These are phyloP conservation scores for Suhomyces tanzawaensis DNA, from an alignment of 805 yeast species.

Conservation along the genomic window DNA sequence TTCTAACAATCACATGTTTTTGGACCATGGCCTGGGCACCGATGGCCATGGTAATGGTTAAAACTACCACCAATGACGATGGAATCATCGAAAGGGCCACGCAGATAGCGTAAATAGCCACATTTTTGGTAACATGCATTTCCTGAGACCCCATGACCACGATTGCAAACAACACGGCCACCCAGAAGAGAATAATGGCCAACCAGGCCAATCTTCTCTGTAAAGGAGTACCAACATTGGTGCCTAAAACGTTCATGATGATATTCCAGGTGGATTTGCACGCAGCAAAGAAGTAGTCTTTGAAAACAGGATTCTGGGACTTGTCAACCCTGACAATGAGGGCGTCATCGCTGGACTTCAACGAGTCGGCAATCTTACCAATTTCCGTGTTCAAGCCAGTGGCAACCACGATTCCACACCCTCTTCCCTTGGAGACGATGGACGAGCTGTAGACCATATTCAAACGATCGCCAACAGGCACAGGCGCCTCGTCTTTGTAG, in stretches of 20 bases:
- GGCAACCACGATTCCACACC: conserved; percentile 36
- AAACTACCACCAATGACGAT: conserved; percentile 36
- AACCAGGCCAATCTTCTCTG: conserved; percentile 47
- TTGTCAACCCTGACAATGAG: conserved; percentile 33
- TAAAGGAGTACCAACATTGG: conserved; percentile 46
- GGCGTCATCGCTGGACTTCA: conserved; percentile 19
- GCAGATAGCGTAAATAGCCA: conserved; percentile 40
- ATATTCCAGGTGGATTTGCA: conserved; percentile 42
- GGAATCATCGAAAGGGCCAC: conserved; percentile 43
- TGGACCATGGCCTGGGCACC: conserved; percentile 39
- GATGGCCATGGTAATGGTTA: conserved; percentile 41
- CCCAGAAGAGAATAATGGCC: conserved; percentile 51
- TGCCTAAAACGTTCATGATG: conserved; percentile 45
- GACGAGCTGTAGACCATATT: conserved; percentile 37
- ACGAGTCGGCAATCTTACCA: conserved; percentile 40
- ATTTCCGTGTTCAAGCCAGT: conserved; percentile 42
- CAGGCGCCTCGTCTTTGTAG: conserved; percentile 36
- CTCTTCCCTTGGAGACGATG: conserved; percentile 42
- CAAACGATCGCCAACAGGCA: conserved; percentile 37
- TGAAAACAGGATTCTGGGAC: conserved; percentile 34
- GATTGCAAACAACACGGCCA: conserved; percentile 40
- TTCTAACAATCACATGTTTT: conserved; percentile 36
- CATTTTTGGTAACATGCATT: conserved; percentile 30
- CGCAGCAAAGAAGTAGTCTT: conserved; percentile 33
- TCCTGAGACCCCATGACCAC: conserved; percentile 38